Evolutionary conservation across 495 filamentous ascomycete genomes (phyloP), one percentile per base, ranked within the genome.

Genomic region (Lichina pygmaea): DNA sequence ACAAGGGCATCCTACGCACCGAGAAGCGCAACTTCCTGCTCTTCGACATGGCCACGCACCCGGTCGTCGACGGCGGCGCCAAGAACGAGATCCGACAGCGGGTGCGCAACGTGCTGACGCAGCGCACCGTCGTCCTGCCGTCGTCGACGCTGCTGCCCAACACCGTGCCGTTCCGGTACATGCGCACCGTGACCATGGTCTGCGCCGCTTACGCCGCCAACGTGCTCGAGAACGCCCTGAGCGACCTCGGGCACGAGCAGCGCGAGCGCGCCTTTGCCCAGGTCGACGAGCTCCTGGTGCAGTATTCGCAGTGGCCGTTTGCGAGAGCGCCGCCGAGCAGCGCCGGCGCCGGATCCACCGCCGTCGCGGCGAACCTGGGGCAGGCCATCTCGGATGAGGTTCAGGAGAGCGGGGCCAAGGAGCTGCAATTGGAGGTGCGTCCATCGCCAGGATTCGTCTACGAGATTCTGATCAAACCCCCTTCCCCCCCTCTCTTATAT

Each of bases 11-110:
- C 58, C 73, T 97, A 43, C 81, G 89, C 53, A 97, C 89, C 47
- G 89, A 97, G 62, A 97, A 97, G 66, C 81, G 83, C 58, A 97
- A 97, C 64, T 97, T 97, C 63, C 71, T 97, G 52, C 79, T 97
- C 45, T 97, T 97, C 64, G 89, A 97, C 64, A 97, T 97, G 89
- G 89, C 89, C 10, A 97, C 89, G 41, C 89, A 95, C 59, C 89
- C 89, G n/a, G 85, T 97, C 32, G 89, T 82, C 48, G 89, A 95
- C 58, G 80, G 82, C 49, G 86, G 85, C 53, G 89, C 89, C 45
- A 97, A 97, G 63, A 89, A 97, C 52, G 89, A 97, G 62, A 83
- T 97, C 52, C 73, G 86, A 53, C 72, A 78, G 54, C 77, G 89
- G 49, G 89, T 94, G 45, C 77, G 89, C 55, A 89, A 82, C 58